These are phyloP conservation scores for Aspergillus egyptiacus DNA, from an alignment of 495 filamentous ascomycete genomes.

Conservation along the genomic window DNA sequence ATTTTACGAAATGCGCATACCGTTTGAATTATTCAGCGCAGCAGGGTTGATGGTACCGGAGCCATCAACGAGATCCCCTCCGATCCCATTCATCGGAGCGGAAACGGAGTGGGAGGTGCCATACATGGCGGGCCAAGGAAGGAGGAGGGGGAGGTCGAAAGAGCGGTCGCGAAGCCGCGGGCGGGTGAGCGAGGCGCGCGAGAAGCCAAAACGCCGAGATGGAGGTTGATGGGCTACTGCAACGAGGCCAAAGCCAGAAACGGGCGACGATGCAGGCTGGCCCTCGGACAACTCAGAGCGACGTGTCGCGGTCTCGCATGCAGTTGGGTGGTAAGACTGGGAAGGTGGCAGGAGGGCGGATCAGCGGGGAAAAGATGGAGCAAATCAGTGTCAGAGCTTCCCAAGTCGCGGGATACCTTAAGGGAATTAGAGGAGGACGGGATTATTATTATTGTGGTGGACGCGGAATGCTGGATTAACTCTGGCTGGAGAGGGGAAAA, in stretches of 20 bases:
- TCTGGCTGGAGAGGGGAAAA: constrained; percentile 12
- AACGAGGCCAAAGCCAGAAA: constrained; percentile 23
- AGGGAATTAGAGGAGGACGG: constrained; percentile 4
- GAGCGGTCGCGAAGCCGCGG: constrained; percentile 23
- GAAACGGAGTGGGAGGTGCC: constrained; percentile 45
- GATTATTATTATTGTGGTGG: background rate
- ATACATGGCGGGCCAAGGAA: constrained; percentile 50
- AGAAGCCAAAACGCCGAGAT: constrained; percentile 17
- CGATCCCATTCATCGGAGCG: constrained; percentile 55
- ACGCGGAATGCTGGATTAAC: constrained; percentile 6
- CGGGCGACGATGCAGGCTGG: constrained; percentile 21
- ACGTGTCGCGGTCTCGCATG: constrained; percentile 21
- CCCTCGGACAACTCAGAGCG: constrained; percentile 19
- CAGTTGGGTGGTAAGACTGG: constrained; percentile 18
- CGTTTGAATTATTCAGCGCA: constrained; percentile 54
- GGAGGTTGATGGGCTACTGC: constrained; percentile 18
- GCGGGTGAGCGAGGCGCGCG: constrained; percentile 35
- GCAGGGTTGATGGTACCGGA: constrained; percentile 78
- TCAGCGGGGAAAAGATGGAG: constrained; percentile 24
- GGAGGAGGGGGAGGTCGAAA: constrained; percentile 29
- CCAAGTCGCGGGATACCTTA: constrained; percentile 9
- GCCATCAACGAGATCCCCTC: constrained; percentile 60
- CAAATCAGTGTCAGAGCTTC: constrained; percentile 21
- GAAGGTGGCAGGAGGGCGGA: constrained; percentile 22
- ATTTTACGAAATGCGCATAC: too few species aligned